Evolutionary conservation across 257 asterid species (phyloP), one percentile per base, ranked within the genome.

Genomic region (Schizonepeta tenuifolia): DNA sequence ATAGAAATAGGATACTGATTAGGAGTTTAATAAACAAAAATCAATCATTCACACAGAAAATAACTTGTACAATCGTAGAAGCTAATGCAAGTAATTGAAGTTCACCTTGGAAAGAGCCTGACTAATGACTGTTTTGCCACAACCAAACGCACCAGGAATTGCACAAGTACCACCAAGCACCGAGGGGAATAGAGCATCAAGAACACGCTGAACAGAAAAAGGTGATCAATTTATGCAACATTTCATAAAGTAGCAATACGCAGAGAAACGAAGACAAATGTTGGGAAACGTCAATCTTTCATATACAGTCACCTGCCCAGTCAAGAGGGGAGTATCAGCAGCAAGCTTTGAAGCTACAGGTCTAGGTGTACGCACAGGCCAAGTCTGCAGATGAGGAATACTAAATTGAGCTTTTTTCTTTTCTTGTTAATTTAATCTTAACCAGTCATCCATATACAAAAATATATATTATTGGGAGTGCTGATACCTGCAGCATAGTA

Each of bases 141-240:
- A 95, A 77, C 99, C 98, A 87, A 95, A 95, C 36, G 99, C 99
- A 71, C 99, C 99, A 60, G 99, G 99, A 71, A 95, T 95, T 71
- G 99, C 99, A 90, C 99, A 95, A 78, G 99, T 95, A 79, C 99
- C 99, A 72, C 99, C 99, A 83, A 95, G 99, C 81, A 95, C 99
- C 0, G 99, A 95, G 44, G 99, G 99, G 78, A 95, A 95, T 11
- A 95, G 75, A 15, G 99, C 99, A 83, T 95, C 99, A 74, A 92
- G 99, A 79, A 95, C 99, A 76, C 99, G 97, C 99, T 95, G 88
- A 74, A 79, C 24, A 65, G 51, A 51, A 80, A 15, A 69, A 74
- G 77, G 55, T 58, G 14, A 59, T 80, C 70, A 86, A 77, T 51
- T 44, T 14, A 70, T 15, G 31, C 66, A 73, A 44, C 41, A 72